A percentile compares a stretch with the other conserved stretches of the same genome.
Conservation (phyloP, 768 basidiomycete species). For the Hygrophoropsis aurantiaca region DNA sequence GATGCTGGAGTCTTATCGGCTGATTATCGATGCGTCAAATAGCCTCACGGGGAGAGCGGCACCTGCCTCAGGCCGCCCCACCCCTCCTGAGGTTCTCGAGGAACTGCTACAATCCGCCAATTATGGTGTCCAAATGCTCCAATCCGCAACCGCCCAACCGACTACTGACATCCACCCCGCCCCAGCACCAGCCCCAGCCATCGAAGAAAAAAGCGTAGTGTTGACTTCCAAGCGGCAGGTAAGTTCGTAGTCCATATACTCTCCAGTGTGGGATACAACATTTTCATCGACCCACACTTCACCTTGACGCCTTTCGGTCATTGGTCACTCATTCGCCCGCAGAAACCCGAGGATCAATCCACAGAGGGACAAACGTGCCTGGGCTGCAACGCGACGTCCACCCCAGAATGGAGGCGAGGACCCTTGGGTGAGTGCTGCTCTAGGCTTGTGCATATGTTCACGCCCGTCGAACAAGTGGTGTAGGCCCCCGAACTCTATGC, state of each 20-base stretch:
- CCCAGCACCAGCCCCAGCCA: constrained; percentile 17
- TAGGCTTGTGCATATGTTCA: constrained; percentile 1
- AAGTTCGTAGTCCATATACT: constrained; percentile 26
- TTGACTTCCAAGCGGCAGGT: constrained; percentile 34
- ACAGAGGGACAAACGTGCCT: constrained; percentile 74
- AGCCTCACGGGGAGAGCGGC: constrained; percentile 24
- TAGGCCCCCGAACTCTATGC: constrained; percentile 80
- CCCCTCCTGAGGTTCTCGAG: constrained; percentile 37
- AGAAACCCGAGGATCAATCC: constrained; percentile 42
- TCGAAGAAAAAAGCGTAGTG: constrained; percentile 26
- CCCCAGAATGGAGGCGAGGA: constrained; percentile 85
- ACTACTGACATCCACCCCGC: constrained; percentile 27
- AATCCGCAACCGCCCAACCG: constrained; percentile 27
- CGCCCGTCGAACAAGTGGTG: constrained; percentile 8
- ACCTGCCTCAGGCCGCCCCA: constrained; percentile 19
- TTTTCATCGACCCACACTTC: constrained; percentile 29
- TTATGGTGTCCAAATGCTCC: constrained; percentile 33
- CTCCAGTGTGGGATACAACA: constrained; percentile 20
- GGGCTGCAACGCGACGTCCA: constrained; percentile 81
- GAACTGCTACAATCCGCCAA: constrained; percentile 45
- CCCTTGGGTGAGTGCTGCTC: constrained; percentile 62
- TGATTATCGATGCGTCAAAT: constrained; percentile 40
- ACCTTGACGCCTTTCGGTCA: constrained; percentile 21
- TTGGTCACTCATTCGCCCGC: no score
- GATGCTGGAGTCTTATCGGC: constrained; percentile 45